Evolutionary conservation across 805 yeast genomes (phyloP).

Genomic region (Wickerhamiella occidentalis): DNA sequence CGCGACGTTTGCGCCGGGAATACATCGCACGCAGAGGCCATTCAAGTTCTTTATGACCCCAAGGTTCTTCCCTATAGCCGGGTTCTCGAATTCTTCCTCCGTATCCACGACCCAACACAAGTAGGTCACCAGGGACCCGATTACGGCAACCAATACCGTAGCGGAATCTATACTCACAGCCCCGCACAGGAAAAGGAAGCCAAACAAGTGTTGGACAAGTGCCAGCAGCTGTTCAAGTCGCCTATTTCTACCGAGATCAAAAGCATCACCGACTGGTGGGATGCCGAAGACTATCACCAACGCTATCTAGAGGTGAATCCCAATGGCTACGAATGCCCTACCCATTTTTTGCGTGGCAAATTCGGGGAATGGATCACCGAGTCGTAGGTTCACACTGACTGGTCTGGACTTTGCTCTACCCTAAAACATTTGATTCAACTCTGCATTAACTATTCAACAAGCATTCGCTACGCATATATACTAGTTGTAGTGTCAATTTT

Average conservation of each 20-base stretch:
- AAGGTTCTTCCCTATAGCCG: conserved; percentile 43
- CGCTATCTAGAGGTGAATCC: conserved; percentile 69
- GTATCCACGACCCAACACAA: conserved; percentile 91
- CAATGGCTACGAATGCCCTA: conserved; percentile 78
- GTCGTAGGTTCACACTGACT: too few species aligned
- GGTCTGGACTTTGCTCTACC: too few species aligned
- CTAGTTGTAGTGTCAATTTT: too few species aligned
- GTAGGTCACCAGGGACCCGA: conserved; percentile 78
- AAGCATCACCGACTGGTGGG: conserved; percentile 60
- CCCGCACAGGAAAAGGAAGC: conserved; percentile 40
- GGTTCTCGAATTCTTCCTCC: conserved; percentile 70
- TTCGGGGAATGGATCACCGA: conserved; percentile 9
- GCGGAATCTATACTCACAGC: conserved; percentile 58
- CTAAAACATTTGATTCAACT: neutral
- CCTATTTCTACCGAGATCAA: conserved; percentile 58
- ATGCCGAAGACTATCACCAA: conserved; percentile 96
- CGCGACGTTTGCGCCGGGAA: conserved; percentile 60
- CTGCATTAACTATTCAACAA: neutral
- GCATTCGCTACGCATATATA: neutral
- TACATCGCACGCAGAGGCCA: conserved; percentile 73
- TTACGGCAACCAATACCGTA: conserved; percentile 78
- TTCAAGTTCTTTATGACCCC: conserved; percentile 79
- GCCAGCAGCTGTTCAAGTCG: conserved; percentile 64
- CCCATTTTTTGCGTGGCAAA: conserved; percentile 55
- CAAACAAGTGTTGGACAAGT: conserved; percentile 34